Base-by-base conservation (phyloP, 2,329 filamentous ascomycete species). In the Byssochlamys sp. region DNA sequence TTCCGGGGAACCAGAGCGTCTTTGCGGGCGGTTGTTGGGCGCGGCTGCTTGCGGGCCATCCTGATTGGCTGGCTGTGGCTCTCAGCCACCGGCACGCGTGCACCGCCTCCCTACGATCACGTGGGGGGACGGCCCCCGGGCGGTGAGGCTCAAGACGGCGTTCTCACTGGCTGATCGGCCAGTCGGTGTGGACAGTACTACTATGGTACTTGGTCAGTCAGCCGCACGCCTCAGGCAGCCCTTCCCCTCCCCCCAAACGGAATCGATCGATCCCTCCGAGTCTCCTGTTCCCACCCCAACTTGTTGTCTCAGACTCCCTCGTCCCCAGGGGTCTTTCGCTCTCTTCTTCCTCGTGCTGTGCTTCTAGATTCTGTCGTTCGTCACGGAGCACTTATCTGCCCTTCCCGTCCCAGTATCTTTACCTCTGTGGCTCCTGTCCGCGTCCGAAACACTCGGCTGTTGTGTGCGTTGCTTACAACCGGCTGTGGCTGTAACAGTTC, bases 401-500 rank as follows among this genome's bases (percentile, higher is more conserved):
- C 28, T 24, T 45, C n/a, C 28, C 28, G 48, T 45, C 55, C 53
- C 53, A 59, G 49, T 53, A 55, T 60, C 53, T 57, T 45, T 55
- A 59, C 35, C 55, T 26, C 31, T 14, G 52, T 52, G 24, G 51
- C 52, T 48, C 33, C 51, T 45, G 24, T 55, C 51, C 45, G 19
- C 26, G 49, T 51, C 27, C 27, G 19, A 19, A n/a, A n/a, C 39
- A 51, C 49, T 28, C 24, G 31, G 26, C 19, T 24, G 29, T 48
- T 53, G 49, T 52, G 48, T 52, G 55, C 31, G 45, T 49, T 50
- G 48, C 49, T 51, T 25, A 28, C 49, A 26, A 26, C 49, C n/a
- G 24, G 49, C 49, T 64, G 63, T 66, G 65, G 65, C 63, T 65
- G 65, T 66, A 63, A 63, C 64, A 61, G 60, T 60, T 59, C 59